Evolutionary conservation across 2,329 filamentous ascomycete species (phyloP).

Genomic region (Cordyceps javanica): DNA sequence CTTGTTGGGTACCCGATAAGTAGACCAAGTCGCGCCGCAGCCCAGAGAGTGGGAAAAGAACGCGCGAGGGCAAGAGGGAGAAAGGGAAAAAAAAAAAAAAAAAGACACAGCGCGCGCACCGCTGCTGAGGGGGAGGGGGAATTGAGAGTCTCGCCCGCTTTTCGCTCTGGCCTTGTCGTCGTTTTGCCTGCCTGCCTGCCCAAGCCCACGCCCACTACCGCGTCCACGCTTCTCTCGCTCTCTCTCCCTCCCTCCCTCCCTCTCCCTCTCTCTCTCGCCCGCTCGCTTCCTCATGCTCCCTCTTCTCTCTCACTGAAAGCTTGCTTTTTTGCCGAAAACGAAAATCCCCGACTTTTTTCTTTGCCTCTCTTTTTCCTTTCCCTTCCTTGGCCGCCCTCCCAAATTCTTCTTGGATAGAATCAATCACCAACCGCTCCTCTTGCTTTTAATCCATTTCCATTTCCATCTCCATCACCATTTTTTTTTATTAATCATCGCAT

Average conservation of each 20-base stretch:
- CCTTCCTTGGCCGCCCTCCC: neutral
- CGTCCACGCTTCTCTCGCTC: neutral
- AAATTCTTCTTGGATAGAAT: slow-evolving; percentile 7
- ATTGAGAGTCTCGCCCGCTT: no score
- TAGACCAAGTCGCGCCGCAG: no score
- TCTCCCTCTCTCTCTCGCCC: neutral
- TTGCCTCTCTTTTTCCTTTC: neutral
- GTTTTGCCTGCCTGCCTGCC: neutral
- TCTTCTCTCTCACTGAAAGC: neutral
- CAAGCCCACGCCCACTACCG: no score
- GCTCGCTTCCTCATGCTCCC: neutral
- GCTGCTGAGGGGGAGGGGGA: no score
- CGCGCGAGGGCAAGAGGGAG: no score
- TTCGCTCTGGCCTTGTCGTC: neutral
- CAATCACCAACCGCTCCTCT: neutral
- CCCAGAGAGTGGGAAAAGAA: no score
- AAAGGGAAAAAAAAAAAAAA: no score
- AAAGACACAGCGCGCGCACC: no score
- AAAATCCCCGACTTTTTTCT: neutral
- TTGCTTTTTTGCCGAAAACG: slow-evolving; percentile 8
- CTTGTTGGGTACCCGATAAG: no score
- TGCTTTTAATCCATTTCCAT: slow-evolving; percentile 3
- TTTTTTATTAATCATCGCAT: neutral
- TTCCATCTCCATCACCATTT: neutral
- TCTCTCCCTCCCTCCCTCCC: neutral